Evolutionary conservation across 768 basidiomycete species (phyloP).

Genomic region (Clavulina sp.): DNA sequence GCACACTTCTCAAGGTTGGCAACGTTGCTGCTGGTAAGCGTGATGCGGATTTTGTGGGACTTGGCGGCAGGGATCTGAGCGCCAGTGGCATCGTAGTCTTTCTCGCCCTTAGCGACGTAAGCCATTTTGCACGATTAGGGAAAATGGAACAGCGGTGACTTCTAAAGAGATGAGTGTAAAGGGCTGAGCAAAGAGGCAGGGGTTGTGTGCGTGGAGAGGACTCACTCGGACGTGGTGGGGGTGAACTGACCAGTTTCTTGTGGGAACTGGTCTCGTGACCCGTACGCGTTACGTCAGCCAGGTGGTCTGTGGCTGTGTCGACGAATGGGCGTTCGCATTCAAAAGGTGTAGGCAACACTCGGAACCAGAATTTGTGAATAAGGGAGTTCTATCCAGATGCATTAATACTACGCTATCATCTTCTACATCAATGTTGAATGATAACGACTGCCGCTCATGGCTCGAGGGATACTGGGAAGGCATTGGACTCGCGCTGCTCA

Average conservation of each 20-base stretch:
- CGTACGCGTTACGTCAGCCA: too few species aligned
- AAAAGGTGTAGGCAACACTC: too few species aligned
- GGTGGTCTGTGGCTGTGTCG: too few species aligned
- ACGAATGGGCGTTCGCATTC: too few species aligned
- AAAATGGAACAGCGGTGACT: conserved; percentile 16
- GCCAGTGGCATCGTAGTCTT: conserved; percentile 91
- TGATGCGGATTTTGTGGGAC: conserved; percentile 98
- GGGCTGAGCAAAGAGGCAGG: neutral
- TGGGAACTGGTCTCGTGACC: too few species aligned
- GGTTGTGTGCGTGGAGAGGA: neutral
- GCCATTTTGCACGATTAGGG: conserved; percentile 40
- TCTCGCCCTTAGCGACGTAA: conserved; percentile 98
- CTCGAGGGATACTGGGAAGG: conserved; percentile 84
- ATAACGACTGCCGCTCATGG: conserved; percentile 25
- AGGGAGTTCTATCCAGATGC: neutral
- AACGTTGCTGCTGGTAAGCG: conserved; percentile 94
- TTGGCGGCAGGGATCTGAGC: conserved; percentile 72
- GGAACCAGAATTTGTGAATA: too few species aligned
- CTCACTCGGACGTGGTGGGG: neutral
- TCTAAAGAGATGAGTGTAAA: too few species aligned
- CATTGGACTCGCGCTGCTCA: conserved; percentile 83
- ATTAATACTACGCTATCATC: neutral
- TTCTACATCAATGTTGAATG: neutral
- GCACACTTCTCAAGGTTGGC: conserved; percentile 96
- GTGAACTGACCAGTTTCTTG: too few species aligned